Base-by-base conservation (phyloP, 495 filamentous ascomycete species). In the Xylaria flabelliformis region DNA sequence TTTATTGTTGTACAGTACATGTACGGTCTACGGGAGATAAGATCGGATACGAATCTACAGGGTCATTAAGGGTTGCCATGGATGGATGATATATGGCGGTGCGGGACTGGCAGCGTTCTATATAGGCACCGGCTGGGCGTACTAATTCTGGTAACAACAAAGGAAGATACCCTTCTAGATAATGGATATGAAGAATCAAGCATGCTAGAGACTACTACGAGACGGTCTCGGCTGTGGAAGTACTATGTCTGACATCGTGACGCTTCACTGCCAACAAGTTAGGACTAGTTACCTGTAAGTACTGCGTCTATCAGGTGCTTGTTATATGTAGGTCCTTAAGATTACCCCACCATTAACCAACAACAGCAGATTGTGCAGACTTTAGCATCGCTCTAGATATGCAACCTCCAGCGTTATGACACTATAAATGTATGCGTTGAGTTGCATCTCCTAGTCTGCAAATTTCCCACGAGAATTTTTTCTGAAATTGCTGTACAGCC, bases 101-200 rank as follows among this genome's bases (percentile, higher is more conserved):
- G n/a, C 36, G 50, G 34, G 15, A 26, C 41, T 44, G 50, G 65
- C 50, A 56, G 48, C 48, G 15, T 55, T 56, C n/a, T 24, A 67
- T 21, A 36, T 42, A 32, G 46, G 50, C 34, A 36, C 26, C 46
- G 51, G 46, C 64, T 32, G 19, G 64, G 64, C 34, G 4, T 53
- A 66, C 51, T 66, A 39, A 53, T 50, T 36, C 19, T 34, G 64
- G 39, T 66, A 39, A 32, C 32, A 39, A 53, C 6, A 32, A 64
- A 66, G 50, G 13, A 44, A 64, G 61, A 64, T 64, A 34, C 61
- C 59, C 39, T 39, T 39, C 3, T 4, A 9, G 24, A 29, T 55
- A 13, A 29, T 32, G 13, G 26, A 32, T 56, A 26, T 17, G 53
- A 32, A 26, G 26, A 56, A 24, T 24, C 21, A 4, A 26, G 1